Conservation (phyloP, 1,284 basidiomycete genomes). For the Mycosarcoma maydis region DNA sequence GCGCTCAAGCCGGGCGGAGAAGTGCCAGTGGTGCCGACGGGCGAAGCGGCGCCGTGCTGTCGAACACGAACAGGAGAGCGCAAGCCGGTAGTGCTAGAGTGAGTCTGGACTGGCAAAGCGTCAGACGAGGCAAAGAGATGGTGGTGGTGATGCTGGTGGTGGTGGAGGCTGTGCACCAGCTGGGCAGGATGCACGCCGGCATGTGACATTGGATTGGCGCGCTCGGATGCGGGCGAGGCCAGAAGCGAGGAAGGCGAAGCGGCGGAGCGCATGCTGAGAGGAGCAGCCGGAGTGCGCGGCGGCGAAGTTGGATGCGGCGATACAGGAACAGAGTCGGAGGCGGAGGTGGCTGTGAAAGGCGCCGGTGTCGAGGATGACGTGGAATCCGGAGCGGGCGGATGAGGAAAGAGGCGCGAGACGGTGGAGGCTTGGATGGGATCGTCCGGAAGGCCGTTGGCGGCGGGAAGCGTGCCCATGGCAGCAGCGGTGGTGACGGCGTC, state of each 20-base stretch:
- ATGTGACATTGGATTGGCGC: constrained; percentile 22
- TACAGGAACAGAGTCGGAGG: constrained; percentile 28
- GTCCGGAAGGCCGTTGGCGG: constrained; percentile 60
- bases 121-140: constrained; percentile 6
- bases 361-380: constrained; percentile 10
- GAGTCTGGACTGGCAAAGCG: neutral
- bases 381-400: constrained; percentile 50
- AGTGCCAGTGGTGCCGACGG: constrained; percentile 17
- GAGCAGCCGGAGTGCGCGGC: constrained; percentile 26
- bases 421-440: constrained; percentile 58
- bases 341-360: constrained; percentile 6
- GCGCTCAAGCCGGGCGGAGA: constrained; percentile 15
- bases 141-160: constrained; percentile 28
- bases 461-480: constrained; percentile 37
- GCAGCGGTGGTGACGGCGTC: constrained; percentile 28
- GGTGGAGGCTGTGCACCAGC: constrained; percentile 26
- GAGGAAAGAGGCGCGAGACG: constrained; percentile 57
- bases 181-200: constrained; percentile 20
- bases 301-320: constrained; percentile 37
- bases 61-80: constrained; percentile 27
- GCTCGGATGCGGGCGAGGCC: constrained; percentile 27
- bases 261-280: constrained; percentile 19
- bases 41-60: constrained; percentile 31
- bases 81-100: constrained; percentile 19
- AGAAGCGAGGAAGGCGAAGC: constrained; percentile 15